Evolutionary conservation across 2,329 filamentous ascomycete genomes (phyloP), one percentile per base, ranked within the genome.

Genomic region (Apiospora phragmitis): DNA sequence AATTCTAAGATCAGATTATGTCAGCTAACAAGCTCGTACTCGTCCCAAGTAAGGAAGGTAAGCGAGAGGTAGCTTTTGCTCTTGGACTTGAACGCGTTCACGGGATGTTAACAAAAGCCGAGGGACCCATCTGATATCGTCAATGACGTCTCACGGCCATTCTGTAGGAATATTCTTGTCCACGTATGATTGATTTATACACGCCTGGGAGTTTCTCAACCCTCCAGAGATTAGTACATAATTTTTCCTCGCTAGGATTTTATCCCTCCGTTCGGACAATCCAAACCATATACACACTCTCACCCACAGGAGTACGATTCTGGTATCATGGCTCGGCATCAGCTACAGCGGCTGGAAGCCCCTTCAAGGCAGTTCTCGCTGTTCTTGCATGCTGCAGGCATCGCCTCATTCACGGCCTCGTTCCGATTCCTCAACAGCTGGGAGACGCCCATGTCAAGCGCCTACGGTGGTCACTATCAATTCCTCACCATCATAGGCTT

Each of bases 401-500:
- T 87, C 65, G 75, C 81, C 47, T 89, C 86, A 8, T 90, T 90
- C 76, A 74, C 80, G 26, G 84, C 85, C 66, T 88, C 83, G 68
- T 90, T 89, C 77, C 79, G 83, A 71, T 89, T 87, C 74, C 81
- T 90, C 2, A 75, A 79, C 21, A 73, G 76, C 16, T 88, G 85
- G 80, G 86, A 88, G 1, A 86, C 84, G 14, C 80, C 84, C 68
- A 85, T 90, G 62, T 86, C 87, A 68, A 81, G 84, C 0, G 85
- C 89, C 1, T 93, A 91, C 75, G 92, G 92, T 70, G 87, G 91
- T 81, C 87, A 92, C 77, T 88, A 90, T 73, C 90, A 93, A 79
- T 93, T 92, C 76, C 85, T 94, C 42, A 94, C 92, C 74, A 94
- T 94, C 77, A 87, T 94, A 71, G 92, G 91, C 35, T 86, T 94